Percentiles rank a stretch among this genome's conserved stretches.
Evolutionary conservation across 1,284 basidiomycete genomes (phyloP).

Genomic region (Pseudozyma sp.): DNA sequence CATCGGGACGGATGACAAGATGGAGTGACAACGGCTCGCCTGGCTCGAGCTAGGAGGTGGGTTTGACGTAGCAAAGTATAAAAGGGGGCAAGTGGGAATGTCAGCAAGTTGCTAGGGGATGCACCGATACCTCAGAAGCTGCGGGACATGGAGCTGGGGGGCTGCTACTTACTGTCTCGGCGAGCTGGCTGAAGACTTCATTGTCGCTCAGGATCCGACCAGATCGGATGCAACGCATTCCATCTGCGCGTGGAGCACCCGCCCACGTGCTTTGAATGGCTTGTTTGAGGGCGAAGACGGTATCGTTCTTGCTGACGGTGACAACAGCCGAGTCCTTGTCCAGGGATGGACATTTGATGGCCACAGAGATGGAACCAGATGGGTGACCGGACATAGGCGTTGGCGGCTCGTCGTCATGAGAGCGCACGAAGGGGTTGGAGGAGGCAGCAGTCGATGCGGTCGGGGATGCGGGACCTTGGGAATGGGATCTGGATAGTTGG

Average conservation of each 20-base stretch:
- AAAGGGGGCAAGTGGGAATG: background rate
- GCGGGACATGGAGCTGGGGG: too few species aligned
- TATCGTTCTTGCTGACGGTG: constrained; percentile 17
- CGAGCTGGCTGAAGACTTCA: constrained; percentile 34
- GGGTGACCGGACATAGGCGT: background rate
- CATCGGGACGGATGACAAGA: constrained; percentile 63
- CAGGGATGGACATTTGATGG: constrained; percentile 55
- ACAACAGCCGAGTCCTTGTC: constrained; percentile 38
- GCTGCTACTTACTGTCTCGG: constrained; percentile 22
- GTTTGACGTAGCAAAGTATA: background rate
- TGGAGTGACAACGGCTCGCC: constrained; percentile 54
- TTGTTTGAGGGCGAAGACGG: constrained; percentile 46
- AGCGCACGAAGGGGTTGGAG: constrained; percentile 28
- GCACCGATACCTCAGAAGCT: too few species aligned
- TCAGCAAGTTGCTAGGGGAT: background rate
- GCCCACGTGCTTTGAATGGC: constrained; percentile 48
- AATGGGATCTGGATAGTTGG: constrained; percentile 17
- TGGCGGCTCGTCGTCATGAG: constrained; percentile 22
- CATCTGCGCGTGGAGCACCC: constrained; percentile 46
- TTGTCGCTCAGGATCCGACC: constrained; percentile 54
- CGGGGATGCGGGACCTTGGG: constrained; percentile 26
- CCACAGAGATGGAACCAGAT: constrained; percentile 19
- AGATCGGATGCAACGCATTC: constrained; percentile 59
- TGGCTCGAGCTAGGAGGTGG: constrained; percentile 26
- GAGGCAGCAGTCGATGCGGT: constrained; percentile 31